These are phyloP conservation scores for Auriscalpium orientale DNA, from an alignment of 768 basidiomycete genomes.

Conservation along the genomic window DNA sequence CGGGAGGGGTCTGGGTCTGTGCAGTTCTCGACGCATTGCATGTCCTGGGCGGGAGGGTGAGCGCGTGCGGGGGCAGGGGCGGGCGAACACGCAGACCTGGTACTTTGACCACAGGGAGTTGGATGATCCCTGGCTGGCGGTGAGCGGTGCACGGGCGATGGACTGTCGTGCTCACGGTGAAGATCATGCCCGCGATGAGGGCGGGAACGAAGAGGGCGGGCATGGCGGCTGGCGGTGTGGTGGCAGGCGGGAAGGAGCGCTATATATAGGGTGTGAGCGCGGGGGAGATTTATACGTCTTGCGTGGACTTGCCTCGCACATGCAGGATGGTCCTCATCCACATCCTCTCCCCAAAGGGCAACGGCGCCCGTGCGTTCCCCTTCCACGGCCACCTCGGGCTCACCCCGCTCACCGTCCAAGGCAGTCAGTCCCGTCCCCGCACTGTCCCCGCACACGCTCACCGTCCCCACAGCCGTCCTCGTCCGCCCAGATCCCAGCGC, in stretches of 20 bases:
- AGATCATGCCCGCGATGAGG: slow-evolving; percentile 88
- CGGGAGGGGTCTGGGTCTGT: slow-evolving; percentile 47
- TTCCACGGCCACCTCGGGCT: slow-evolving; percentile 66
- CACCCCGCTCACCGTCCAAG: slow-evolving; percentile 43
- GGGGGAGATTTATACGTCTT: too few species aligned
- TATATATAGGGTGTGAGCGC: too few species aligned
- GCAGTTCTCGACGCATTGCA: slow-evolving; percentile 98
- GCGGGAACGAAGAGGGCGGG: slow-evolving; percentile 63
- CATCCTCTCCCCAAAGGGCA: slow-evolving; percentile 61
- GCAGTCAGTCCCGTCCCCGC: neutral
- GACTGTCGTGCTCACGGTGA: slow-evolving; percentile 49
- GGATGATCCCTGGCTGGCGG: slow-evolving; percentile 51
- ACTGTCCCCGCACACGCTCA: neutral
- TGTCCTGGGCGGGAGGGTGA: slow-evolving; percentile 47
- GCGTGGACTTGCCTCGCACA: neutral
- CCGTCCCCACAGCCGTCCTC: slow-evolving; percentile 45
- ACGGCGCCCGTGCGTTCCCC: slow-evolving; percentile 61
- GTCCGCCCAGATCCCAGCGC: slow-evolving; percentile 65
- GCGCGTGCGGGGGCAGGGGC: neutral
- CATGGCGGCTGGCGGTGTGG: slow-evolving; percentile 33
- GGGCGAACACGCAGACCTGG: slow-evolving; percentile 43
- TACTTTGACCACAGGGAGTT: slow-evolving; percentile 81
- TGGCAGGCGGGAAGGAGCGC: too few species aligned
- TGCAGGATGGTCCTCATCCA: slow-evolving; percentile 55
- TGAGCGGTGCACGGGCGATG: neutral